Conservation (phyloP, 768 basidiomycete species). For the Podaxis carcinomalis region DNA sequence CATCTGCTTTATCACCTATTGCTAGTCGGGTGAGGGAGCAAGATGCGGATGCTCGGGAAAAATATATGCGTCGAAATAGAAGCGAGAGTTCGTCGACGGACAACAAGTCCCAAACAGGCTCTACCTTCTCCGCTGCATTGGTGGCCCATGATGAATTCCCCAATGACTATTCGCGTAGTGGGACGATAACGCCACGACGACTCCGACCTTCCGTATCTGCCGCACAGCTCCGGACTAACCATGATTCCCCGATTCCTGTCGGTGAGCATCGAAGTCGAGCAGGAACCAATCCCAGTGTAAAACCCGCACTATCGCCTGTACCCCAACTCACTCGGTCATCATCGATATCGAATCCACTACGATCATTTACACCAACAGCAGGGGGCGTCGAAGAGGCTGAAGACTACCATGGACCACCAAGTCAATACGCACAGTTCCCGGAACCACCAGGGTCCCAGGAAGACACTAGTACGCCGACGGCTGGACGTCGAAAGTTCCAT, state of each 20-base stretch:
- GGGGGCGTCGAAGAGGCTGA: slow-evolving; percentile 42
- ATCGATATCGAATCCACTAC: slow-evolving; percentile 52
- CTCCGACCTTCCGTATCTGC: slow-evolving; percentile 76
- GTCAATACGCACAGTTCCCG: slow-evolving; percentile 68
- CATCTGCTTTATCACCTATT: slow-evolving; percentile 67
- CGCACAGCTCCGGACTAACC: slow-evolving; percentile 60
- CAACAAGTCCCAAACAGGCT: slow-evolving; percentile 59
- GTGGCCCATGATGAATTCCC: slow-evolving; percentile 55
- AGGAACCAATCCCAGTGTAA: slow-evolving; percentile 59
- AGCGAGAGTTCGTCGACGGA: slow-evolving; percentile 81
- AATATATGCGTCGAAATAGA: slow-evolving; percentile 76
- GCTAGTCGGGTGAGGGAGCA: slow-evolving; percentile 77
- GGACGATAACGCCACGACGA: slow-evolving; percentile 55
- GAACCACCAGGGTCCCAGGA: slow-evolving; percentile 53
- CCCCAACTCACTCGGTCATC: slow-evolving; percentile 48
- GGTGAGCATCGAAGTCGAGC: slow-evolving; percentile 56
- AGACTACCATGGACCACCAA: slow-evolving; percentile 59
- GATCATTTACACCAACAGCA: slow-evolving; percentile 31
- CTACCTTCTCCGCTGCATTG: slow-evolving; percentile 43
- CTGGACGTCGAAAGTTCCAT: slow-evolving; percentile 65
- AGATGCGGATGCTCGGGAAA: slow-evolving; percentile 86
- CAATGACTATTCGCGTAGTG: slow-evolving; percentile 38
- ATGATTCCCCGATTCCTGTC: slow-evolving; percentile 29
- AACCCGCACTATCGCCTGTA: slow-evolving; percentile 38
- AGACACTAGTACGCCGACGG: slow-evolving; percentile 47